Evolutionary conservation across 768 basidiomycete genomes (phyloP).

Genomic region (Wakefieldia striispora): DNA sequence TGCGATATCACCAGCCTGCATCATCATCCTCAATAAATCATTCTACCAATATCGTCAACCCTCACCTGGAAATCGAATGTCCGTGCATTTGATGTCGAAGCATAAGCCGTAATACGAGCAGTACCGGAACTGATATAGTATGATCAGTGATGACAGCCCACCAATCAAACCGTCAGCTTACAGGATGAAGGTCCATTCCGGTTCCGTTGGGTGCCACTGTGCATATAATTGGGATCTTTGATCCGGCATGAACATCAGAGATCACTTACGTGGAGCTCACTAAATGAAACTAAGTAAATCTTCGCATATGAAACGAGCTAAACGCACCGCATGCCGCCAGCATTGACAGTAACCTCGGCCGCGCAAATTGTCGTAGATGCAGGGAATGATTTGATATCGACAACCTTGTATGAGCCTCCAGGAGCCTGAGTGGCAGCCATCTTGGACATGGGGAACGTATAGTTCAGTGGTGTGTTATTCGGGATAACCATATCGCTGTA

Average conservation of each 20-base stretch:
- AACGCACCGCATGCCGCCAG: slow-evolving; percentile 56
- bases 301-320: neutral
- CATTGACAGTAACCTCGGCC: slow-evolving; percentile 57
- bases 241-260: neutral
- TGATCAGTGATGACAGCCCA: slow-evolving; percentile 1
- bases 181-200: slow-evolving; percentile 47
- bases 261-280: slow-evolving; percentile 46
- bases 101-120: slow-evolving; percentile 44
- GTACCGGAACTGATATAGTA: slow-evolving; percentile 32
- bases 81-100: slow-evolving; percentile 36
- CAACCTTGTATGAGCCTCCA: slow-evolving; percentile 60
- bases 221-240: neutral
- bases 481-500: slow-evolving; percentile 45
- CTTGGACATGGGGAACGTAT: slow-evolving; percentile 53
- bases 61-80: slow-evolving; percentile 46
- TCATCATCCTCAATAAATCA: slow-evolving; percentile 1
- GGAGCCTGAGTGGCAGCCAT: slow-evolving; percentile 39
- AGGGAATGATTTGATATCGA: slow-evolving; percentile 54
- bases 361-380: slow-evolving; percentile 52
- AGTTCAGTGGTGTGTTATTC: slow-evolving; percentile 50
- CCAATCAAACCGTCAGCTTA: slow-evolving; percentile 11
- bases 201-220: slow-evolving; percentile 52
- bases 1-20: slow-evolving; percentile 31
- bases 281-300: slow-evolving; percentile 2
- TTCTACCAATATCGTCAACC: neutral